Conservation (phyloP, 2,329 filamentous ascomycete genomes). For the Mycosphaerella sp. region DNA sequence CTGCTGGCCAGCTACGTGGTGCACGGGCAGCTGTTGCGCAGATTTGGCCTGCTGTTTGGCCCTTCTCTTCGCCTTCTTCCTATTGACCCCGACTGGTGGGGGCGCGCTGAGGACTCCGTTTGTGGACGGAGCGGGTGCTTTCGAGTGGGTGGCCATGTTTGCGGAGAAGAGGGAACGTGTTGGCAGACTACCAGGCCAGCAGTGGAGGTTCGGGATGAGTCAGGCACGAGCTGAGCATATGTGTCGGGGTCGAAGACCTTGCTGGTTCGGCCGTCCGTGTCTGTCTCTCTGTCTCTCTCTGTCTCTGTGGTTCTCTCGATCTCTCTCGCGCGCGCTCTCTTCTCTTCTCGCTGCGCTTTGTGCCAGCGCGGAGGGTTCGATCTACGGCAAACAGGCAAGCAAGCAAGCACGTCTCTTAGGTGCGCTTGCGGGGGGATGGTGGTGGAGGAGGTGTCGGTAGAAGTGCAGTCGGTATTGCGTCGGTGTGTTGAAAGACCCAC, state of each 20-base stretch:
- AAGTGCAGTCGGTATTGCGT: not conserved
- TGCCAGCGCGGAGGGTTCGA: no score
- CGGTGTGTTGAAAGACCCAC: not conserved
- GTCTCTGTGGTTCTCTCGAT: no score
- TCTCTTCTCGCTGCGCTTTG: not conserved
- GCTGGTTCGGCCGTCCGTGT: not conserved
- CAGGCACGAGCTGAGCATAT: not conserved
- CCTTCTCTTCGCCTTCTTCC: slow-evolving; percentile 91
- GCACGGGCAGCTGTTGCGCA: slow-evolving; percentile 37
- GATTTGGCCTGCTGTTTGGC: slow-evolving; percentile 72
- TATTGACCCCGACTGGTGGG: slow-evolving; percentile 54
- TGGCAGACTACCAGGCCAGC: not conserved
- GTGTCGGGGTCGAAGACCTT: not conserved
- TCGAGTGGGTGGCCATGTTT: slow-evolving; percentile 1
- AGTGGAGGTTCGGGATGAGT: not conserved
- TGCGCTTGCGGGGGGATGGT: not conserved
- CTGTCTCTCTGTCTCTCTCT: not conserved
- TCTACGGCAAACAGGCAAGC: no score
- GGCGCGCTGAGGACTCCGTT: slow-evolving; percentile 29
- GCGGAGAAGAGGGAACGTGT: not conserved
- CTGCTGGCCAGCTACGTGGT: slow-evolving; percentile 16
- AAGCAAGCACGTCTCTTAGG: not conserved
- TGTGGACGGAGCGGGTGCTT: slow-evolving; percentile 24
- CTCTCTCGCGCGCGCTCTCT: not conserved
- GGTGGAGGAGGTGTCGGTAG: not conserved